phyloP scores from a whole-genome alignment of 176 grass and related monocot genomes.

The Oryza rufipogon region DNA sequence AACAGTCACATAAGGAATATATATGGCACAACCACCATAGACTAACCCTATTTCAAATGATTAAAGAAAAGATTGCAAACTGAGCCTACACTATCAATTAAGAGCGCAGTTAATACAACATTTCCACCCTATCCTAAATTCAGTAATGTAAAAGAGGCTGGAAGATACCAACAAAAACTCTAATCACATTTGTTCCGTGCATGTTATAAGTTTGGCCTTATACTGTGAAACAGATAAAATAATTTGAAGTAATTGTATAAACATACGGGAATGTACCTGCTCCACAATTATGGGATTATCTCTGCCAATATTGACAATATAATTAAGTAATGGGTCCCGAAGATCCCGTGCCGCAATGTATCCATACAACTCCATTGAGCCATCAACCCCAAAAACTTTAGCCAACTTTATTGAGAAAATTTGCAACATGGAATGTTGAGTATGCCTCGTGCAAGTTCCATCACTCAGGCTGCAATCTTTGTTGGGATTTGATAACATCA shows the following conservation, averaged over 20 bases:
- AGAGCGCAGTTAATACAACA: too few relatives aligned
- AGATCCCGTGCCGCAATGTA: slow-evolving; percentile 1
- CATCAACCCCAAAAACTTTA: neutral
- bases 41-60: too few relatives aligned
- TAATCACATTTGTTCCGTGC: neutral
- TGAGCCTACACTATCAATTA: too few relatives aligned
- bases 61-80: too few relatives aligned
- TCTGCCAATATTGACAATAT: slow-evolving; percentile 2
- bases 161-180: too few relatives aligned
- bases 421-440: neutral
- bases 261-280: neutral
- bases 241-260: neutral
- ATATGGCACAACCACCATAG: too few relatives aligned
- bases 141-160: too few relatives aligned
- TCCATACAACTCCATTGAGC: slow-evolving; percentile 14
- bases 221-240: neutral
- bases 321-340: slow-evolving; percentile 10
- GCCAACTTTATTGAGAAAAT: slow-evolving; percentile 21
- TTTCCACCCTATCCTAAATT: too few relatives aligned
- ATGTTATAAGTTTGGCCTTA: neutral
- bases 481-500: neutral
- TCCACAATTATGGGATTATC: slow-evolving; percentile 10
- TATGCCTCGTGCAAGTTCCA: neutral
- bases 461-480: neutral
- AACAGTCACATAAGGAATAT: too few relatives aligned